Evolutionary conservation across 306 rosid genomes (phyloP), one percentile per base, ranked within the genome.

Genomic region (Dryas drummondii): DNA sequence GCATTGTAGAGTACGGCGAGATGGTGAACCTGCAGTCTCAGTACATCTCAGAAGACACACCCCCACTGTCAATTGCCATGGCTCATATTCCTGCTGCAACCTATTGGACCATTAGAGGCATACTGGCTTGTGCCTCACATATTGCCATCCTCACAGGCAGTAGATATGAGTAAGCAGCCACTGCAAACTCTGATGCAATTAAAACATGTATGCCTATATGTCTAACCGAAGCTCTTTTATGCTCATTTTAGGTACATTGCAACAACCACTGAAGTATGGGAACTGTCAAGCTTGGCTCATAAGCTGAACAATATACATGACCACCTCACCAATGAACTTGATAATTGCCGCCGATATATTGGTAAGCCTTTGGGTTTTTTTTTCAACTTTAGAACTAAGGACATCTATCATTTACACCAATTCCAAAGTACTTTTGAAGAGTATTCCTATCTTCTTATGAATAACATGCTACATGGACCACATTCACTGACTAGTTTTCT

Each of bases 41-140:
- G 4, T 88, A 88, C 84, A 85, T 94, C 15, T 88, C 97, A 42
- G 87, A 82, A 54, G 93, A 88, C 80, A 82, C 84, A 15, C 86
- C 93, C 49, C 86, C 97, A 73, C 64, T 91, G 87, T 80, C 90
- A 6, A 71, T 76, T 74, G 93, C 87, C 57, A 70, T 75, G 47
- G 83, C 94, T 76, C 87, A 87, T 79, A 79, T 90, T 77, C 97
- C 98, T 62, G 81, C 90, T 79, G 97, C 97, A 46, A 68, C 93
- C 9, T 94, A 91, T 69, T 91, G 97, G 98, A 84, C 83, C 66
- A 77, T 91, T 44, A 53, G 97, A 64, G 86, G 94, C 62, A 81
- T 85, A 9, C 86, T 91, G 54, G 96, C 96, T 67, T 87, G 93
- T 76, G 81, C 96, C 44, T 77, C 90, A 9, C 91, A 83, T 69